phyloP scores from a whole-genome alignment of 2,329 filamentous ascomycete genomes.

The Hypoxylon rubiginosum region DNA sequence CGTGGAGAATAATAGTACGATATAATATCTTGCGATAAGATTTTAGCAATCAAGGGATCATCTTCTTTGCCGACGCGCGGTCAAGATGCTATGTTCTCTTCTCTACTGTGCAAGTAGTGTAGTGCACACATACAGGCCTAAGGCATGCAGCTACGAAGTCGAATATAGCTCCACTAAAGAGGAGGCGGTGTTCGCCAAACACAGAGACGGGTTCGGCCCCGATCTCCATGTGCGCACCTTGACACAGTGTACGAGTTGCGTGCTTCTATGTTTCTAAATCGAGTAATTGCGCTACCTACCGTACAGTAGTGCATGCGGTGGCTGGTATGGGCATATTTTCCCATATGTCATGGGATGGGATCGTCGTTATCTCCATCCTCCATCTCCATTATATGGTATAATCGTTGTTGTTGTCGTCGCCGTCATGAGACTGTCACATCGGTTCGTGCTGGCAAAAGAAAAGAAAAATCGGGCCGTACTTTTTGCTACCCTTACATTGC shows the following conservation, averaged over 20 bases:
- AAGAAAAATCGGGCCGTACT: constrained; percentile 1
- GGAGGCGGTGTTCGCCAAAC: constrained; percentile 10
- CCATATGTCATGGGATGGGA: constrained; percentile 3
- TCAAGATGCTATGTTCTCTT: constrained; percentile 7
- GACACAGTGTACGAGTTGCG: constrained; percentile 20
- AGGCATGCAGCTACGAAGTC: constrained; percentile 19
- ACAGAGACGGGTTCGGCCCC: constrained; percentile 22
- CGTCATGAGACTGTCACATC: constrained; percentile 24
- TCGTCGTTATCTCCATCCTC: not conserved
- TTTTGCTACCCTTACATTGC: constrained; percentile 14
- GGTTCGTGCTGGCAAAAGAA: constrained; percentile 1
- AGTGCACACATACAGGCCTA: not conserved
- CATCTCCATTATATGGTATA: constrained; percentile 8
- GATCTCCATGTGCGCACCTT: constrained; percentile 28
- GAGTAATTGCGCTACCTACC: constrained; percentile 26
- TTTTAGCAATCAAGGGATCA: constrained; percentile 5
- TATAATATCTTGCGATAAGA: constrained; percentile 10
- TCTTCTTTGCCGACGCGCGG: not conserved
- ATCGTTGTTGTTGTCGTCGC: constrained; percentile 1
- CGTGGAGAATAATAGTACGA: constrained; percentile 6
- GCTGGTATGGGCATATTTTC: not conserved
- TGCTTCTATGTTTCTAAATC: constrained; percentile 29
- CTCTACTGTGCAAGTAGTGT: constrained; percentile 6
- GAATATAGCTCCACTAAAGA: constrained; percentile 22
- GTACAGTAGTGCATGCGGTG: constrained; percentile 19